Percentiles rank a stretch among this genome's conserved stretches.
Conservation (phyloP, 495 filamentous ascomycete species). For the Neurospora pannonica region DNA sequence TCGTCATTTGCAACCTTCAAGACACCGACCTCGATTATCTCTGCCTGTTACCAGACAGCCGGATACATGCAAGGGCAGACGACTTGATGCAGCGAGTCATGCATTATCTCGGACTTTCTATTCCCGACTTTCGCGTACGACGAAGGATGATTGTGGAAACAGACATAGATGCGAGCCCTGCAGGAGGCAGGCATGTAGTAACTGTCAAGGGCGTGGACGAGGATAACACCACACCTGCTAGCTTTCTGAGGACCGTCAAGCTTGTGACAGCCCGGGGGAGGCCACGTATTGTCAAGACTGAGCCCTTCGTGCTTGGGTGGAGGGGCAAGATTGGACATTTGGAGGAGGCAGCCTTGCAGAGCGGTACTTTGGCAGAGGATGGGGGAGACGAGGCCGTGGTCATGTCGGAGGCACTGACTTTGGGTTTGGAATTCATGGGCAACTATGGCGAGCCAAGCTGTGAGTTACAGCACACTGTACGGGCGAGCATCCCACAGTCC, state of each 20-base stretch:
- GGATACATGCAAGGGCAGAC: conserved; percentile 26
- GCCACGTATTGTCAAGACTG: conserved; percentile 17
- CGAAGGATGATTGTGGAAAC: conserved; percentile 21
- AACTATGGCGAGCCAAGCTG: conserved; percentile 35
- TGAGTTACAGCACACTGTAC: conserved; percentile 17
- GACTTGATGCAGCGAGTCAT: conserved; percentile 31
- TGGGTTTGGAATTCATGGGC: conserved; percentile 39
- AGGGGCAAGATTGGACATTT: conserved; percentile 9
- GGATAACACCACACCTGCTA: conserved; percentile 30
- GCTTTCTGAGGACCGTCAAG: conserved; percentile 32
- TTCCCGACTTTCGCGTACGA: conserved; percentile 27
- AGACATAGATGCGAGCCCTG: conserved; percentile 2
- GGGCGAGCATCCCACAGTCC: neutral
- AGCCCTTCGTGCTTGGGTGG: conserved; percentile 31
- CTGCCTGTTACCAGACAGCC: conserved; percentile 11
- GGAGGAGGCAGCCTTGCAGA: conserved; percentile 9
- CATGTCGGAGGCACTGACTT: conserved; percentile 12
- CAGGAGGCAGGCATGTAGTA: conserved; percentile 14
- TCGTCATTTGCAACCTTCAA: conserved; percentile 39
- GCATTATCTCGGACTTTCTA: conserved; percentile 26
- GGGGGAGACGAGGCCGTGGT: neutral
- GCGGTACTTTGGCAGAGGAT: neutral
- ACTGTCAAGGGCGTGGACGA: conserved; percentile 28
- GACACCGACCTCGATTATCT: conserved; percentile 28
- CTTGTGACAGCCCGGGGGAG: conserved; percentile 21